Evolutionary conservation across 2,329 filamentous ascomycete species (phyloP).

Genomic region (Curvularia spicifera): DNA sequence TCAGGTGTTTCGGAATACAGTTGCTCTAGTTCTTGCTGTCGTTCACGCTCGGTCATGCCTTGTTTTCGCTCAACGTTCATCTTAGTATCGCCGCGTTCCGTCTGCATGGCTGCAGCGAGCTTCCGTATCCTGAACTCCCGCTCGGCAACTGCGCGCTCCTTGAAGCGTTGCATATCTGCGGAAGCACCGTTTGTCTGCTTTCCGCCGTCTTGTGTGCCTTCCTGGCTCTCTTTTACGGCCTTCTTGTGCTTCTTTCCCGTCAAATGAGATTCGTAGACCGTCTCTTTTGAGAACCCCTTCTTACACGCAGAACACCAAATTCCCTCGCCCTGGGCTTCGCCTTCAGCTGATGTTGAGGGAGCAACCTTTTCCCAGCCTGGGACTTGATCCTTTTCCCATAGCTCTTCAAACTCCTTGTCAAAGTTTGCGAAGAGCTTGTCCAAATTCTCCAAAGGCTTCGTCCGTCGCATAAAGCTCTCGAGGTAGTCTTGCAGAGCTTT

Average conservation of each 20-base stretch:
- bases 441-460: constrained; percentile 83
- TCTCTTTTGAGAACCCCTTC: constrained; percentile 94
- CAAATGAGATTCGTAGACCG: constrained; percentile 89
- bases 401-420: constrained; percentile 81
- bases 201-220: constrained; percentile 23
- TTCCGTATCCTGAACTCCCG: constrained; percentile 84
- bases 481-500: constrained; percentile 81
- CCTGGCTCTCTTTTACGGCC: constrained; percentile 67
- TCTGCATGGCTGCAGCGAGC: constrained; percentile 81
- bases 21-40: constrained; percentile 90
- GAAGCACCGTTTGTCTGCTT: constrained; percentile 29
- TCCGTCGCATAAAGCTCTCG: constrained; percentile 85
- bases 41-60: constrained; percentile 96
- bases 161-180: constrained; percentile 57
- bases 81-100: constrained; percentile 84
- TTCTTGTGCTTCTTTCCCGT: constrained; percentile 92
- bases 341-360: constrained; percentile 50
- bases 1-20: constrained; percentile 70
- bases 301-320: constrained; percentile 92
- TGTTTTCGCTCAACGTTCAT: constrained; percentile 96
- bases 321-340: constrained; percentile 66
- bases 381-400: constrained; percentile 81
- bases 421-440: constrained; percentile 77
- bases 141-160: constrained; percentile 89
- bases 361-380: constrained; percentile 74